Percentiles rank a stretch among this genome's conserved stretches.
phyloP scores from a whole-genome alignment of 2,329 filamentous ascomycete genomes.

The Ceratocystis lukuohia region DNA sequence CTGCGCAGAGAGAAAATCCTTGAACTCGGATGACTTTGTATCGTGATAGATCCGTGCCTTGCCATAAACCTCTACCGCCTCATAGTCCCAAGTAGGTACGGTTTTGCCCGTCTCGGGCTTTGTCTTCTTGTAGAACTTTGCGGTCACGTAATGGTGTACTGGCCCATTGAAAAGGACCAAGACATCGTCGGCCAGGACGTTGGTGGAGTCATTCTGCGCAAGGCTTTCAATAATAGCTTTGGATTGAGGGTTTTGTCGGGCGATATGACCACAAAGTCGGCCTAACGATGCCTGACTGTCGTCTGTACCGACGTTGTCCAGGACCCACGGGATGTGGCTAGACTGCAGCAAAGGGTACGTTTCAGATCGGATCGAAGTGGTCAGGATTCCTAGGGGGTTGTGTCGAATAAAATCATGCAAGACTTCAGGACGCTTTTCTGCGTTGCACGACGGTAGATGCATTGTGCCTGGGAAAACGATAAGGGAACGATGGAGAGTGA shows the following conservation, averaged over 20 bases:
- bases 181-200: constrained; percentile 39
- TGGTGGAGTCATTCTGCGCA: constrained; percentile 20
- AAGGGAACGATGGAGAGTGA: no score
- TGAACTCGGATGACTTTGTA: constrained; percentile 31
- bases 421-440: constrained; percentile 35
- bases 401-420: constrained; percentile 44
- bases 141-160: constrained; percentile 51
- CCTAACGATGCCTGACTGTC: constrained; percentile 30
- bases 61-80: constrained; percentile 51
- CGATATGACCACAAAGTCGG: constrained; percentile 47
- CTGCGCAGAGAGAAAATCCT: constrained; percentile 37
- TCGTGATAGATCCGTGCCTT: constrained; percentile 37
- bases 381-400: constrained; percentile 49
- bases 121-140: constrained; percentile 53
- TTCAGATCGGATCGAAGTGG: constrained; percentile 43
- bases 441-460: constrained; percentile 44
- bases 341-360: constrained; percentile 40
- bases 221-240: constrained; percentile 44
- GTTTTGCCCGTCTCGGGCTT: constrained; percentile 53
- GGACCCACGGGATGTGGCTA: constrained; percentile 47
- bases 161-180: constrained; percentile 46
- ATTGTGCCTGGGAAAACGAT: constrained; percentile 27
- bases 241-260: constrained; percentile 48
- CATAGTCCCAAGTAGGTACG: constrained; percentile 59
- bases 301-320: constrained; percentile 35